Evolutionary conservation across 1,284 basidiomycete species (phyloP).

Genomic region (Dichomitus squalens): DNA sequence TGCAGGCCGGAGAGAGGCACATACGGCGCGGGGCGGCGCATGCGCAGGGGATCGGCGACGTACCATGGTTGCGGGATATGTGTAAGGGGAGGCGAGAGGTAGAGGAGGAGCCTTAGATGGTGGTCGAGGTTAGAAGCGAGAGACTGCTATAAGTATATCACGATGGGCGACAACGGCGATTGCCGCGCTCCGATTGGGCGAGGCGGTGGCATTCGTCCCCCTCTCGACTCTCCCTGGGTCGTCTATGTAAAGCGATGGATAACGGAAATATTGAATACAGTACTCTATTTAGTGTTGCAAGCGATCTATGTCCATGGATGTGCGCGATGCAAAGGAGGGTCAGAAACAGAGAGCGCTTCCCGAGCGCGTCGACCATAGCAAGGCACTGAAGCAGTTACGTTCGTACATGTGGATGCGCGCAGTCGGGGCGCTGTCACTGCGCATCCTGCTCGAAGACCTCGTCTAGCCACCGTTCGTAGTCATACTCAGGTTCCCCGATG

Average conservation of each 20-base stretch:
- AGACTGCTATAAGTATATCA: slow-evolving; percentile 28
- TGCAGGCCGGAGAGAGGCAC: background rate
- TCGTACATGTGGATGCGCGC: background rate
- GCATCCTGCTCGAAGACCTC: slow-evolving; percentile 61
- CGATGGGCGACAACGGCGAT: slow-evolving; percentile 35
- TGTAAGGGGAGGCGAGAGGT: slow-evolving; percentile 10
- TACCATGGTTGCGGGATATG: slow-evolving; percentile 28
- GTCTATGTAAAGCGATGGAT: background rate
- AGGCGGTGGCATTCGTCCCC: slow-evolving; percentile 19
- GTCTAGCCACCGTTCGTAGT: slow-evolving; percentile 80
- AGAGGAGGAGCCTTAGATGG: slow-evolving; percentile 17
- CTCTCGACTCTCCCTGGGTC: background rate
- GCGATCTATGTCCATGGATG: no score
- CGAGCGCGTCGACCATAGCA: no score
- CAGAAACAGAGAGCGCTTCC: slow-evolving; percentile 8
- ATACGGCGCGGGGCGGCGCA: background rate
- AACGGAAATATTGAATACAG: slow-evolving; percentile 17
- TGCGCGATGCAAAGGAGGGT: background rate
- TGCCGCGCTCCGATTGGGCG: slow-evolving; percentile 31
- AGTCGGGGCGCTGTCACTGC: slow-evolving; percentile 13
- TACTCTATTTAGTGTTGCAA: slow-evolving; percentile 16
- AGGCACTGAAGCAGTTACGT: background rate
- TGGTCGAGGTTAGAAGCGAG: slow-evolving; percentile 11
- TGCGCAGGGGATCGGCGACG: slow-evolving; percentile 6
- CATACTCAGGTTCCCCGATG: slow-evolving; percentile 67